Conservation (phyloP, 306 rosid species). For the Senna tora region DNA sequence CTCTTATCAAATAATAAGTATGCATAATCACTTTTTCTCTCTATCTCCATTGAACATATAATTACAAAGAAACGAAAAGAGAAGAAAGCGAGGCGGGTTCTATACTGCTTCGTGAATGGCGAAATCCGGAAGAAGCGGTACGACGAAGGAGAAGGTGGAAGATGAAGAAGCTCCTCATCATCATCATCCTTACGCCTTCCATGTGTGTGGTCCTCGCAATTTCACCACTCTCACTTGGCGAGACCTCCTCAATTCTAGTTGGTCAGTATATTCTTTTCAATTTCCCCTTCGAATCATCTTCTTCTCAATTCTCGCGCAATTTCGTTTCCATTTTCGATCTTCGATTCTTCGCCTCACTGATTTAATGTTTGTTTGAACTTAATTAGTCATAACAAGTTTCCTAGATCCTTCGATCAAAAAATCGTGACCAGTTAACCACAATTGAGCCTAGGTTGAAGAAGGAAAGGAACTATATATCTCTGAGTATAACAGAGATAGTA, state of each 20-base stretch:
- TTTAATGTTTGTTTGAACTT: background rate
- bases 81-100: conserved; percentile 20
- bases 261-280: conserved; percentile 63
- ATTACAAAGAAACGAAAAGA: conserved; percentile 25
- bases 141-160: conserved; percentile 13
- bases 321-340: background rate
- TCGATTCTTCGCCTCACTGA: background rate
- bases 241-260: conserved; percentile 76
- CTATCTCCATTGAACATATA: conserved; percentile 26
- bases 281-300: conserved; percentile 2
- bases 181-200: conserved; percentile 86
- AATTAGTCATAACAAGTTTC: background rate
- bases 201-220: conserved; percentile 93
- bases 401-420: too few species aligned
- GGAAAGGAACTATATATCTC: conserved; percentile 16
- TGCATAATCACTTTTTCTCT: background rate
- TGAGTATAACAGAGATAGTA: background rate
- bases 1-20: too few species aligned
- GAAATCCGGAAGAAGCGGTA: background rate
- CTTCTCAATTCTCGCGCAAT: background rate
- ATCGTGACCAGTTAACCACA: too few species aligned
- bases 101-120: conserved; percentile 46
- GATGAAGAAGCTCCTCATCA: conserved; percentile 31
- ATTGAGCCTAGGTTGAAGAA: background rate
- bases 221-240: conserved; percentile 78